Percentiles rank a stretch among this genome's conserved stretches.
phyloP scores from a whole-genome alignment of 768 basidiomycete genomes.

The Lactarius psammicola region DNA sequence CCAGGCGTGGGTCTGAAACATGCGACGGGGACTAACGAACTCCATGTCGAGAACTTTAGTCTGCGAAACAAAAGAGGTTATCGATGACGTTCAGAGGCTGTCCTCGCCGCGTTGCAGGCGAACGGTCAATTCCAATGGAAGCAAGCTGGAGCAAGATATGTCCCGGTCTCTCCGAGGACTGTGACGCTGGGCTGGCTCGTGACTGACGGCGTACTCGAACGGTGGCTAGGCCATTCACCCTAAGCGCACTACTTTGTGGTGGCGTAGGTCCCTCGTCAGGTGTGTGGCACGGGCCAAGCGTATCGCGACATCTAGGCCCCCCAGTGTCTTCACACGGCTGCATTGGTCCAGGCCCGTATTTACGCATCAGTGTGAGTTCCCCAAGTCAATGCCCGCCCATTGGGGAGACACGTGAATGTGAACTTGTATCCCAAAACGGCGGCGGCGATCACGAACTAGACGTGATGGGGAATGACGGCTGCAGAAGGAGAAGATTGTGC shows the following conservation, averaged over 20 bases:
- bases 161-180: neutral
- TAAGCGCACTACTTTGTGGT: neutral
- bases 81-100: neutral
- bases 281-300: neutral
- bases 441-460: constrained; percentile 1
- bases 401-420: neutral
- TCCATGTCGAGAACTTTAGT: neutral
- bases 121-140: neutral
- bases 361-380: neutral
- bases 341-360: neutral
- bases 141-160: neutral
- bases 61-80: neutral
- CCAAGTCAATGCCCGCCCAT: neutral
- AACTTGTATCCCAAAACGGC: neutral
- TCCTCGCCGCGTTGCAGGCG: neutral
- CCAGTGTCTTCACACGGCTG: neutral
- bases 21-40: constrained; percentile 4
- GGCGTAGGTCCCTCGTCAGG: neutral
- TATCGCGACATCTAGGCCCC: neutral
- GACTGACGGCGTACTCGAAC: neutral
- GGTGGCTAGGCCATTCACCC: neutral
- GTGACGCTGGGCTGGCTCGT: neutral
- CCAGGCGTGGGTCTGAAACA: neutral
- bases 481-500: neutral
- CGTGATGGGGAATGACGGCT: neutral